These are phyloP conservation scores for Eragrostis tef DNA, from an alignment of 202 grass and related monocot species.

Conservation along the genomic window DNA sequence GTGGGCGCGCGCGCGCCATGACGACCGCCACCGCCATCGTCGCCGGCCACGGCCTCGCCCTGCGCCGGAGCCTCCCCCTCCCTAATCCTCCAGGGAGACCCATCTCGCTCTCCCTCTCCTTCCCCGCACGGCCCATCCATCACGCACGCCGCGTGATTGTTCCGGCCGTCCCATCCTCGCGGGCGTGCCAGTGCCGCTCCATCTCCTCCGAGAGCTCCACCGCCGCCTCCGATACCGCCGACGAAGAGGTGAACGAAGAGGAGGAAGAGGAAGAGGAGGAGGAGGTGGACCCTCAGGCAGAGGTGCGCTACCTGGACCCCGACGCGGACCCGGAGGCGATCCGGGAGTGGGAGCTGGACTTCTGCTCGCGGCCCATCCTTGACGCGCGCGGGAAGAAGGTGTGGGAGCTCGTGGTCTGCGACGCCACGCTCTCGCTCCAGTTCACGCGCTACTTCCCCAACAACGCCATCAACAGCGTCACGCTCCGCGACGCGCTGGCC, in stretches of 20 bases:
- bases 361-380: conserved; percentile 92
- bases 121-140: conserved; percentile 21
- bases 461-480: conserved; percentile 96
- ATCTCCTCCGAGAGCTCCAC: conserved; percentile 64
- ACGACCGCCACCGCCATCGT: conserved; percentile 56
- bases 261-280: conserved; percentile 32
- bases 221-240: conserved; percentile 36
- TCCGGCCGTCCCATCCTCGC: conserved; percentile 13
- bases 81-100: conserved; percentile 41
- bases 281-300: conserved; percentile 63
- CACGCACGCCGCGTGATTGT: conserved; percentile 28
- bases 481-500: conserved; percentile 84
- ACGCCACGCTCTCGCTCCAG: conserved; percentile 88
- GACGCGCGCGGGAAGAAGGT: conserved; percentile 90
- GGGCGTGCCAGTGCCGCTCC: conserved; percentile 47
- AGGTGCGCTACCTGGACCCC: conserved; percentile 89
- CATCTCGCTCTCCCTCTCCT: not conserved
- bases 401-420: conserved; percentile 95
- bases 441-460: conserved; percentile 98
- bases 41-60: conserved; percentile 44
- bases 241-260: conserved; percentile 42
- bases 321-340: conserved; percentile 66
- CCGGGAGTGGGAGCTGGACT: conserved; percentile 94
- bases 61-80: conserved; percentile 47
- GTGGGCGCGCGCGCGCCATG: conserved; percentile 53